These are phyloP conservation scores for Irpex rosettiformis DNA, from an alignment of 1,284 basidiomycete genomes.

Conservation along the genomic window DNA sequence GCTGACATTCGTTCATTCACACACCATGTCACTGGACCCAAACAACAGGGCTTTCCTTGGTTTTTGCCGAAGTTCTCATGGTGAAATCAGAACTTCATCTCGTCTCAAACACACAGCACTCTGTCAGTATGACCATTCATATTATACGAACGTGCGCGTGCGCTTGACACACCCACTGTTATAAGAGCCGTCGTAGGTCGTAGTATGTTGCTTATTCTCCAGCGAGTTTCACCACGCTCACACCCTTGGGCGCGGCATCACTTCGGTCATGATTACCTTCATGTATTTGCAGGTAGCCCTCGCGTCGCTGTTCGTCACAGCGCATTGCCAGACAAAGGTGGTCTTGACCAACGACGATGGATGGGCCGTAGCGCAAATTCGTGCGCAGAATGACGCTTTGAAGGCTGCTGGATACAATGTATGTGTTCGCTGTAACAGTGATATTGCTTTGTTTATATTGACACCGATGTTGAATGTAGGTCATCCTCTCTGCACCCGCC, in stretches of 20 bases:
- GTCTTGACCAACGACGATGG: conserved; percentile 34
- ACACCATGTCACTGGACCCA: background rate
- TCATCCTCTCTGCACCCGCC: conserved; percentile 38
- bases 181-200: background rate
- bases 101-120: too few species aligned
- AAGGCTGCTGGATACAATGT: conserved; percentile 33
- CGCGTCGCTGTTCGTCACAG: background rate
- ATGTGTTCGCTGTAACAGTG: conserved; percentile 7
- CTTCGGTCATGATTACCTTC: background rate
- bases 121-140: too few species aligned
- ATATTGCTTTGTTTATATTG: background rate
- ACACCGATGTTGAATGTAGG: conserved; percentile 21
- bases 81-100: too few species aligned
- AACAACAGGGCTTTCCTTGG: too few species aligned
- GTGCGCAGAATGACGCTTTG: conserved; percentile 36
- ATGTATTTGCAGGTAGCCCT: background rate
- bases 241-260: background rate
- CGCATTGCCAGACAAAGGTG: conserved; percentile 17
- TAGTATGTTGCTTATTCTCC: too few species aligned
- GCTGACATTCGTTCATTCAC: background rate
- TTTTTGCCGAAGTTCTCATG: too few species aligned
- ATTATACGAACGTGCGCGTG: background rate
- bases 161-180: background rate
- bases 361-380: conserved; percentile 41
- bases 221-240: too few species aligned